Evolutionary conservation across 2,329 filamentous ascomycete species (phyloP), one percentile per base, ranked within the genome.

Genomic region (Penicillium sp.): DNA sequence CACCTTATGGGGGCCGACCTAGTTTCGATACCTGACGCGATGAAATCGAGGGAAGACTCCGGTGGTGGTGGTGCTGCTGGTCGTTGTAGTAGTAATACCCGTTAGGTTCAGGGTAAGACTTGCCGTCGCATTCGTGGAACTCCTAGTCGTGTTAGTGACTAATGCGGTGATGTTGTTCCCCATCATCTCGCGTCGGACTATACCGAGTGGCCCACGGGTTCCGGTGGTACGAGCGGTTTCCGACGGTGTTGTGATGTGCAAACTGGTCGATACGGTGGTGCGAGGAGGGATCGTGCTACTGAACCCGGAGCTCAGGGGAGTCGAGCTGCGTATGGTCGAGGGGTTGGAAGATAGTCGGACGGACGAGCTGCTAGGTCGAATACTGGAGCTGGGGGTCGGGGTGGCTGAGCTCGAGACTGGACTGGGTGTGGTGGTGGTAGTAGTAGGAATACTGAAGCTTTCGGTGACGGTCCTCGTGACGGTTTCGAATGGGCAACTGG

Each of bases 121-220:
- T 58, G 60, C 62, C 60, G 22, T 47, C 36, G 59, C 54, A 61
- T 64, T 62, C 47, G 51, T 22, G 54, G 56, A 36, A 49, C 43
- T 47, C 54, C 62, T 60, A 37, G 55, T 64, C 55, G 58, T 57
- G 58, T 64, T 64, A 57, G 62, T 58, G 43, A 64, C 62, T 19
- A 55, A 49, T 51, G 60, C 55, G 16, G 60, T 62, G 40, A 56
- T 50, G 52, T 60, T 50, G 52, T 59, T 64, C 54, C 47, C 55
- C 14, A 59, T 18, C 37, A 59, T 27, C 27, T 40, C 53, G 13
- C 62, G 60, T 51, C 53, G 56, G 43, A 64, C 53, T 50, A 64
- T 60, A 58, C 60, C 60, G 33, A 58, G 53, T 36, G 55, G 52
- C 44, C 46, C 46, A 16, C 51, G 51, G 22, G 24, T 27, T 11